phyloP scores from a whole-genome alignment of 805 yeast genomes.

The Pichia deserticola region DNA sequence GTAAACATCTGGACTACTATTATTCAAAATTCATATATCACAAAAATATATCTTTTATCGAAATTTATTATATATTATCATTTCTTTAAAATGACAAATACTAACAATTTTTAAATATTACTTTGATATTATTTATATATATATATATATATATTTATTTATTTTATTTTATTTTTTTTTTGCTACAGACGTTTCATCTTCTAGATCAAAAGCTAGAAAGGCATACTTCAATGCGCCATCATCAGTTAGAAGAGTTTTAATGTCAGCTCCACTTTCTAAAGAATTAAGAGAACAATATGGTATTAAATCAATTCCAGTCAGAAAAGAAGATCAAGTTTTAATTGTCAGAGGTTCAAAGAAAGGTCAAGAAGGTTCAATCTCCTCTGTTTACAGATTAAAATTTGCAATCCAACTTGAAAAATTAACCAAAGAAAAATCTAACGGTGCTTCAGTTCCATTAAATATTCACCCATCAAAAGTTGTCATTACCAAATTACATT shows the following conservation, averaged over 20 bases:
- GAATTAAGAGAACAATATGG: slow-evolving; percentile 97
- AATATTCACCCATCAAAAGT: slow-evolving; percentile 98
- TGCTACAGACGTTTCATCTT: slow-evolving; percentile 86
- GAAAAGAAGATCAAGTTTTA: slow-evolving; percentile 92
- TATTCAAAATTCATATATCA: no score
- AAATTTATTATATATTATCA: no score
- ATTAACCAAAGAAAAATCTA: slow-evolving; percentile 94
- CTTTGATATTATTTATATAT: no score
- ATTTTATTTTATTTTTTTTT: not conserved
- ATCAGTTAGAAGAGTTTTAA: slow-evolving; percentile 83
- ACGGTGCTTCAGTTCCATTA: slow-evolving; percentile 95
- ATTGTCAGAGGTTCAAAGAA: slow-evolving; percentile 98
- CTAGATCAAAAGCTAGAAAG: slow-evolving; percentile 99
- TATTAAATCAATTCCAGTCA: slow-evolving; percentile 91
- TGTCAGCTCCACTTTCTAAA: slow-evolving; percentile 98
- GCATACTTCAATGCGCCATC: slow-evolving; percentile 99
- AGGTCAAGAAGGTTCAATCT: slow-evolving; percentile 98
- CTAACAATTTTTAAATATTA: not conserved
- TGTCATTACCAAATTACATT: slow-evolving; percentile 95
- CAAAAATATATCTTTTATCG: no score
- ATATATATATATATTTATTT: no score
- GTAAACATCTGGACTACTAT: no score
- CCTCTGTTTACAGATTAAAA: slow-evolving; percentile 98
- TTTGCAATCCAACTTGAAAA: slow-evolving; percentile 94
- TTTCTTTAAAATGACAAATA: no score